Percentiles rank a stretch among this genome's conserved stretches.
These are phyloP conservation scores for Agastache rugosa DNA, from an alignment of 257 asterid species.

Conservation along the genomic window DNA sequence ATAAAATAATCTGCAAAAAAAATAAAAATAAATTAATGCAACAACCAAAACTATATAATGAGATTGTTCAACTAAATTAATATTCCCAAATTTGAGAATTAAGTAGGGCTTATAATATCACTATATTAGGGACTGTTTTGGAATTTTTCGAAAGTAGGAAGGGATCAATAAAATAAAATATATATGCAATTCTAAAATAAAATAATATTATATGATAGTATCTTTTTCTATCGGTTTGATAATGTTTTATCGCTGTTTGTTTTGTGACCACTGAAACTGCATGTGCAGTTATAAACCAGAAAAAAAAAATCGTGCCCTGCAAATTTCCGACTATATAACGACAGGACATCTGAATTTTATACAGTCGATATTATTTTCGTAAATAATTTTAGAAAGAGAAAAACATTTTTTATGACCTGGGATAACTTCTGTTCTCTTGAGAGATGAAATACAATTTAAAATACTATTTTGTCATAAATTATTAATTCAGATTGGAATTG, in stretches of 20 bases:
- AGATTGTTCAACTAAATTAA: too few relatives aligned
- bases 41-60: too few relatives aligned
- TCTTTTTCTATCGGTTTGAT: not conserved
- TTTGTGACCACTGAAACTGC: conserved; percentile 30
- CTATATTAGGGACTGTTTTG: too few relatives aligned
- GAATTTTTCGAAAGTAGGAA: too few relatives aligned
- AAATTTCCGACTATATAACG: not conserved
- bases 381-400: not conserved
- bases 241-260: conserved; percentile 14
- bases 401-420: not conserved
- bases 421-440: not conserved
- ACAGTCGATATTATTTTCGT: not conserved
- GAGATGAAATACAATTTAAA: too few relatives aligned
- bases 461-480: not conserved
- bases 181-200: not conserved
- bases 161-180: too few relatives aligned
- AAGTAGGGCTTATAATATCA: too few relatives aligned
- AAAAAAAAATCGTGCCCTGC: not conserved
- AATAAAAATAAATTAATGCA: too few relatives aligned
- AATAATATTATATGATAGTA: too few relatives aligned
- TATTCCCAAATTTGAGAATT: too few relatives aligned
- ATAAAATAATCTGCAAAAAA: too few relatives aligned
- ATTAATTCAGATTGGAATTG: not conserved
- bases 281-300: conserved; percentile 25
- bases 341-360: not conserved